A percentile compares a stretch with the other conserved stretches of the same genome.
Evolutionary conservation across 345 rosid species (phyloP).

Genomic region (Corchorus capsularis): DNA sequence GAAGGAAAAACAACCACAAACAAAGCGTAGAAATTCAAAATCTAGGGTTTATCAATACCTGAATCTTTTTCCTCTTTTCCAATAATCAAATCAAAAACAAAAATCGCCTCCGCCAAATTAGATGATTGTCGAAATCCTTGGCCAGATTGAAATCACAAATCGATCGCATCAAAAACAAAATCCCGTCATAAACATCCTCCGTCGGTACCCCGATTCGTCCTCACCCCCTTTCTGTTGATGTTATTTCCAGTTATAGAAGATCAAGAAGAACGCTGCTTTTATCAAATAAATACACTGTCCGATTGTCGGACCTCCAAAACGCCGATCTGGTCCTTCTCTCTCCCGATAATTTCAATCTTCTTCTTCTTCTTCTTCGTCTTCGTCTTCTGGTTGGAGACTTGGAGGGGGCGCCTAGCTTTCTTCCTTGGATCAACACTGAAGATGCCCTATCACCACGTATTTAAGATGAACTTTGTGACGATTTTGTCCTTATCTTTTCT

Average conservation of each 20-base stretch:
- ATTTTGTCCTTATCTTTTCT: conserved; percentile 27
- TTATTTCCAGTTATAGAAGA: conserved; percentile 9
- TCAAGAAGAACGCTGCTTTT: neutral
- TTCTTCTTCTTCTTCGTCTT: conserved; percentile 11
- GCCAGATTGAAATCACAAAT: conserved; percentile 7
- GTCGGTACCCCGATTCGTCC: neutral
- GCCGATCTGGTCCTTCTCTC: conserved; percentile 17
- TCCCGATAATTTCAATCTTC: conserved; percentile 11
- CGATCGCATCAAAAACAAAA: conserved; percentile 13
- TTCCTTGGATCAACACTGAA: conserved; percentile 33
- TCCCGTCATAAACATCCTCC: conserved; percentile 13
- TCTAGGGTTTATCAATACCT: conserved; percentile 42
- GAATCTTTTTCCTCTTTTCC: neutral
- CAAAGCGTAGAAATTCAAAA: conserved; percentile 41
- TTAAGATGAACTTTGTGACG: conserved; percentile 26
- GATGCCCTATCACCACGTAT: conserved; percentile 40
- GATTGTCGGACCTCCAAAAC: conserved; percentile 10
- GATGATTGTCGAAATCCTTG: conserved; percentile 18
- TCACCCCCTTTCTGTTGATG: conserved; percentile 17
- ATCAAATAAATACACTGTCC: conserved; percentile 18
- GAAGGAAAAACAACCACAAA: conserved; percentile 35
- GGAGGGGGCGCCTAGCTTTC: conserved; percentile 3
- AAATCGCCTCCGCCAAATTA: conserved; percentile 22
- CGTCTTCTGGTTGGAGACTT: neutral
- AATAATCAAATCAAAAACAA: conserved; percentile 4